These are phyloP conservation scores for Venturia asperata DNA, from an alignment of 2,329 filamentous ascomycete species.

Conservation along the genomic window DNA sequence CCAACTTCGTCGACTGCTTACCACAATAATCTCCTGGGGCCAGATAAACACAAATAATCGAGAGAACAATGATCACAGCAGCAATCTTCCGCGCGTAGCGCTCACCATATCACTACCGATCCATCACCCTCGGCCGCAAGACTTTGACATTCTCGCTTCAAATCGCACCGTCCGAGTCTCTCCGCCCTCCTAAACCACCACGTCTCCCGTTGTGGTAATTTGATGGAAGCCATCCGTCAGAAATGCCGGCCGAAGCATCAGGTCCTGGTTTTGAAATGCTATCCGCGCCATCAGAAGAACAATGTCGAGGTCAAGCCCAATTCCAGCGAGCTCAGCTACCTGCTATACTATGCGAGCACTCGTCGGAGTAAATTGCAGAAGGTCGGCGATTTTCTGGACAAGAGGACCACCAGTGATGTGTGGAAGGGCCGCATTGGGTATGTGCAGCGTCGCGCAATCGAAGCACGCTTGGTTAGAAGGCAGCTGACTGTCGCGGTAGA, in stretches of 20 bases:
- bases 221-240: slow-evolving; percentile 53
- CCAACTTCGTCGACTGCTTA: not conserved
- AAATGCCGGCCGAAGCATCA: slow-evolving; percentile 86
- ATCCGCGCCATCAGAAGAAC: slow-evolving; percentile 85
- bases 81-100: slow-evolving; percentile 1
- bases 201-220: not conserved
- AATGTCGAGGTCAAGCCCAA: slow-evolving; percentile 86
- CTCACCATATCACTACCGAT: slow-evolving; percentile 1
- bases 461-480: not conserved
- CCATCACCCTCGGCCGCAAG: not conserved
- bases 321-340: slow-evolving; percentile 90
- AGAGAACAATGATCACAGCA: not conserved
- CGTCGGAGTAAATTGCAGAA: slow-evolving; percentile 94
- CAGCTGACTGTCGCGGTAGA: slow-evolving; percentile 38
- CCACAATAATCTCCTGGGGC: not conserved
- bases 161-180: not conserved
- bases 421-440: slow-evolving; percentile 83
- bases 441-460: slow-evolving; percentile 27
- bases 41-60: not conserved
- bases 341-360: slow-evolving; percentile 93
- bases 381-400: slow-evolving; percentile 89
- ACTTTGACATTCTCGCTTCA: not conserved
- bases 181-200: not conserved
- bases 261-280: slow-evolving; percentile 92
- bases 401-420: slow-evolving; percentile 85